Percentiles rank a stretch among this genome's conserved stretches.
Evolutionary conservation across 2,329 filamentous ascomycete species (phyloP).

Genomic region (Botrytis elliptica): DNA sequence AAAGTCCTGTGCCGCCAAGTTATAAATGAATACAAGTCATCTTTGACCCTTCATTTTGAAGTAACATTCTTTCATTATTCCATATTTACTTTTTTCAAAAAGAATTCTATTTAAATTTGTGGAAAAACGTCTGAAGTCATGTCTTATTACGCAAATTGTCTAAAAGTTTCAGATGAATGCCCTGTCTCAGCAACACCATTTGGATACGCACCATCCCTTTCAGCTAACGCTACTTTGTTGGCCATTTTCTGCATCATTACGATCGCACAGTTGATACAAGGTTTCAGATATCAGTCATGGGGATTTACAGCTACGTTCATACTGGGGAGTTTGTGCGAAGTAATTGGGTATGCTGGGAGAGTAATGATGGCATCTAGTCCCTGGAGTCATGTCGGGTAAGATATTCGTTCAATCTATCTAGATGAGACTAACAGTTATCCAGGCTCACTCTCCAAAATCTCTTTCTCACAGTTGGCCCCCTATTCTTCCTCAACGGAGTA

Average conservation of each 20-base stretch:
- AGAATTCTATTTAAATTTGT: neutral
- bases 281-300: neutral
- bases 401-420: neutral
- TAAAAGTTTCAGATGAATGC: constrained; percentile 8
- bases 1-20: neutral
- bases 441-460: constrained; percentile 1
- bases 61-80: no score
- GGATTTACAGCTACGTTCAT: constrained; percentile 4
- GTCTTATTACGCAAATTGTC: constrained; percentile 1
- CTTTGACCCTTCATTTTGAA: neutral
- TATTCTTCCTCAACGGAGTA: neutral
- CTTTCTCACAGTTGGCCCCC: neutral
- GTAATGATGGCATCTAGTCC: constrained; percentile 7
- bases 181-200: neutral
- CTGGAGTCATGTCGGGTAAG: constrained; percentile 18
- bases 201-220: neutral
- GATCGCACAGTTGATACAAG: constrained; percentile 6
- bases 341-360: constrained; percentile 13
- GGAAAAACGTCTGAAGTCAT: neutral
- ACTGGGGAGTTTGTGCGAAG: neutral
- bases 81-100: neutral
- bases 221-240: neutral
- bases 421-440: neutral
- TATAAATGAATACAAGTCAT: neutral
- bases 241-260: constrained; percentile 1